Evolutionary conservation across 768 basidiomycete species (phyloP).

Genomic region (Trichaptum fuscoviolaceum): DNA sequence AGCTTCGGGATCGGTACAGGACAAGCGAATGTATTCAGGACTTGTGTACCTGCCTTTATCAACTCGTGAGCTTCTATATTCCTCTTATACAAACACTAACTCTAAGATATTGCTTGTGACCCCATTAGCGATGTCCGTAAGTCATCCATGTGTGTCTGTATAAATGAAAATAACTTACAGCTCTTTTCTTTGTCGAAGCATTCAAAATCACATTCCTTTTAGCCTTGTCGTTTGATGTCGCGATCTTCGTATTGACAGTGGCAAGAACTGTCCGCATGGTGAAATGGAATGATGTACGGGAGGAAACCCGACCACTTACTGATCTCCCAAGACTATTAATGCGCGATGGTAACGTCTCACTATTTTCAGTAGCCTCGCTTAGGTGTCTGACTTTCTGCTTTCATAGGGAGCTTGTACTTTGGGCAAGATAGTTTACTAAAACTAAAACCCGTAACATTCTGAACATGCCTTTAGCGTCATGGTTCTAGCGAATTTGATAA

Average conservation of each 20-base stretch:
- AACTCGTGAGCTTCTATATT: background rate
- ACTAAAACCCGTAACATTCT: background rate
- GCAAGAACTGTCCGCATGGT: background rate
- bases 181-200: background rate
- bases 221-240: background rate
- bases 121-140: background rate
- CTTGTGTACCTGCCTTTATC: background rate
- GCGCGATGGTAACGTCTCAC: background rate
- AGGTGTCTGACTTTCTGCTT: background rate
- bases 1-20: background rate
- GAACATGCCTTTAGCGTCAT: background rate
- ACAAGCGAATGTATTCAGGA: background rate
- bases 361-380: background rate
- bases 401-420: conserved; percentile 4
- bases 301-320: background rate
- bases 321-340: background rate
- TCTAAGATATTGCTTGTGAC: background rate
- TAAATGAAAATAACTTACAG: background rate
- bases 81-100: background rate
- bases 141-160: background rate
- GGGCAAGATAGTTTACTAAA: background rate
- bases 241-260: background rate
- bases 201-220: background rate
- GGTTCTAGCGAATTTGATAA: background rate
- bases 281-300: background rate